phyloP scores from a whole-genome alignment of 352 stramenopile genomes.

The Nothophytophthora sp. region DNA sequence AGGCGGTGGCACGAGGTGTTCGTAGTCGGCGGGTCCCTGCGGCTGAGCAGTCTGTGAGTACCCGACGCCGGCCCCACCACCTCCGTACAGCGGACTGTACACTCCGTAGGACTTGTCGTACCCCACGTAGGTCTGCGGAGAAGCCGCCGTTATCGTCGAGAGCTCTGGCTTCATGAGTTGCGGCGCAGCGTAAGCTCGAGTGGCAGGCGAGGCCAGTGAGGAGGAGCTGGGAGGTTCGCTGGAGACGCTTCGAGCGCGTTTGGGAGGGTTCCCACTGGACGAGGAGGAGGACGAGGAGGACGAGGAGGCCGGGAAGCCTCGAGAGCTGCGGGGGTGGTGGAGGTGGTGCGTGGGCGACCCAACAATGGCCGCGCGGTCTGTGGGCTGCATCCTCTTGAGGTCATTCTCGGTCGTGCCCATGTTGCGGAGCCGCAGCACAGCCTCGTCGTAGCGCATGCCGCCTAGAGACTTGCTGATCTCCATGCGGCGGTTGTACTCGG shows the following conservation, averaged over 20 bases:
- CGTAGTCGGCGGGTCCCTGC: constrained; percentile 33
- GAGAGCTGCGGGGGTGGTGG: constrained; percentile 12
- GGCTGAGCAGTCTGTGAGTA: constrained; percentile 20
- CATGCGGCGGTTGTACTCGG: constrained; percentile 85
- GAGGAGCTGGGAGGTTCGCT: too few species aligned
- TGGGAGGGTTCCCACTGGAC: constrained; percentile 18
- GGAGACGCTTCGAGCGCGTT: constrained; percentile 27
- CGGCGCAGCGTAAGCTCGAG: constrained; percentile 23
- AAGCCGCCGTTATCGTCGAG: constrained; percentile 18
- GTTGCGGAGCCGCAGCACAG: constrained; percentile 56
- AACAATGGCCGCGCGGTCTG: constrained; percentile 37
- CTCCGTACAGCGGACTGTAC: constrained; percentile 28
- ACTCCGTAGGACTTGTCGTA: constrained; percentile 32
- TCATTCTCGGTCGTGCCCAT: constrained; percentile 66
- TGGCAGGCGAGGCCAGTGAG: constrained; percentile 20
- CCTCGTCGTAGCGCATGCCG: constrained; percentile 84
- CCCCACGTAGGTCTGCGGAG: constrained; percentile 20
- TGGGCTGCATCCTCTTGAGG: constrained; percentile 43
- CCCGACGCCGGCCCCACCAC: constrained; percentile 26
- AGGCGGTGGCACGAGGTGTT: constrained; percentile 52
- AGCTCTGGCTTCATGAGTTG: constrained; percentile 32
- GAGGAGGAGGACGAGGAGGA: constrained; percentile 6
- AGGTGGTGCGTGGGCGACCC: constrained; percentile 24
- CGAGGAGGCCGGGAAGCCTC: constrained; percentile 9
- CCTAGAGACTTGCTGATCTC: constrained; percentile 81